phyloP scores from a whole-genome alignment of 768 basidiomycete genomes.

The Krasilnikovozyma curviuscula region DNA sequence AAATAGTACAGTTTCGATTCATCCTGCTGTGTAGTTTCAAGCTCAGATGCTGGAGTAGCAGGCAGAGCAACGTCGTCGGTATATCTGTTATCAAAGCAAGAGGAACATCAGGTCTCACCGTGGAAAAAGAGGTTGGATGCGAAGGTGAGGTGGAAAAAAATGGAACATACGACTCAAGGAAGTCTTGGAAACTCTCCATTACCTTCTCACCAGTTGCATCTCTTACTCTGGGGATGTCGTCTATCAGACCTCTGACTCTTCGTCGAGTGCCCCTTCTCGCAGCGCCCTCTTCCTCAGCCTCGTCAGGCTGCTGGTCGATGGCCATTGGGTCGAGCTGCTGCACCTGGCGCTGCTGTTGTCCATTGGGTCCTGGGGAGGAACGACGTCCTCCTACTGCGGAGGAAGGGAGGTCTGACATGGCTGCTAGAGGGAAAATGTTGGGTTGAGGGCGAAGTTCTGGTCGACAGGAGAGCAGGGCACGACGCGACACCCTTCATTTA shows the following conservation, averaged over 20 bases:
- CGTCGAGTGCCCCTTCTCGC: conserved; percentile 3
- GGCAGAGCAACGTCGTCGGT: conserved; percentile 61
- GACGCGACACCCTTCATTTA: no score
- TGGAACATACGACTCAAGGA: conserved; percentile 61
- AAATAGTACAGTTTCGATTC: conserved; percentile 52
- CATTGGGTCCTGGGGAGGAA: no score
- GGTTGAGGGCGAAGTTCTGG: no score
- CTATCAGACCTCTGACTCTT: conserved; percentile 14
- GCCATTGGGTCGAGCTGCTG: no score
- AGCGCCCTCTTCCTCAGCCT: background rate
- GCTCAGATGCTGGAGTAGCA: conserved; percentile 52
- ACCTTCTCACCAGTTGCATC: conserved; percentile 94
- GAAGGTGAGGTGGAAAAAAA: conserved; percentile 2
- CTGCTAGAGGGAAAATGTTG: no score
- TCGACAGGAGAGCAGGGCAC: no score
- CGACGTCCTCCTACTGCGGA: no score
- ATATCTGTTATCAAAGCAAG: conserved; percentile 35
- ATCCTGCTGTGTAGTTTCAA: conserved; percentile 28
- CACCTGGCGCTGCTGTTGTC: no score
- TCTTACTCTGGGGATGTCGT: conserved; percentile 65
- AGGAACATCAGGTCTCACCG: background rate
- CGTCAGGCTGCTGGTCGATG: conserved; percentile 4
- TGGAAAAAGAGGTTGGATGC: background rate
- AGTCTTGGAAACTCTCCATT: conserved; percentile 72
- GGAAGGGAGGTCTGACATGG: no score